Evolutionary conservation across 1,284 basidiomycete genomes (phyloP).

Genomic region (Ganoderma meredithae): DNA sequence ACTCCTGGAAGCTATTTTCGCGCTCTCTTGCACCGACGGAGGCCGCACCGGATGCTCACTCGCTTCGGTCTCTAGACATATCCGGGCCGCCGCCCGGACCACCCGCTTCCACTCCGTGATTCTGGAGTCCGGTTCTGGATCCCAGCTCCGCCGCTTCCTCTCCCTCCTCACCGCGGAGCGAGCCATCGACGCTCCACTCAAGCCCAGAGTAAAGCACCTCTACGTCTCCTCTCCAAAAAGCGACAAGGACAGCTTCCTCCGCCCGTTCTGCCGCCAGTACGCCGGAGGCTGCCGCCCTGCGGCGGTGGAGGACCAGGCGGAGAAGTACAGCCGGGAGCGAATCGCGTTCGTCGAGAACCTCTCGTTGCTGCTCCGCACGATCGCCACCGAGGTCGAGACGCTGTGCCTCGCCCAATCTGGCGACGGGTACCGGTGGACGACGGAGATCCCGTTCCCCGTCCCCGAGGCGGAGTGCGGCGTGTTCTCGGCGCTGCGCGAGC

Average conservation of each 20-base stretch:
- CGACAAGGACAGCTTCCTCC: slow-evolving; percentile 2
- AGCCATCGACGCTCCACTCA: background rate
- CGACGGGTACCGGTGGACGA: slow-evolving; percentile 9
- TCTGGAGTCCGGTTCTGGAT: background rate
- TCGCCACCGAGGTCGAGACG: slow-evolving; percentile 9
- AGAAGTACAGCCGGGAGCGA: slow-evolving; percentile 6
- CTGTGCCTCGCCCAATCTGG: slow-evolving; percentile 9
- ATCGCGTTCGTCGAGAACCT: slow-evolving; percentile 8
- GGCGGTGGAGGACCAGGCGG: background rate
- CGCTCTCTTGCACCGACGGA: slow-evolving; percentile 15
- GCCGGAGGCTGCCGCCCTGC: background rate
- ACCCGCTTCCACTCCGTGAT: slow-evolving; percentile 11
- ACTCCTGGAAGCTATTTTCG: slow-evolving; percentile 10
- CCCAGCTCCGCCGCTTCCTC: slow-evolving; percentile 5
- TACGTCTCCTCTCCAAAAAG: background rate
- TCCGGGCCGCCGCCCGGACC: slow-evolving; percentile 9
- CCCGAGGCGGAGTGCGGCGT: slow-evolving; percentile 8
- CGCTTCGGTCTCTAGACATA: slow-evolving; percentile 5
- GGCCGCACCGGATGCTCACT: slow-evolving; percentile 15
- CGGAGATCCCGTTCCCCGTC: background rate
- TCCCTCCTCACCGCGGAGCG: slow-evolving; percentile 2
- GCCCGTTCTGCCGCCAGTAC: background rate
- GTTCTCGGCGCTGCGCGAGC: slow-evolving; percentile 16
- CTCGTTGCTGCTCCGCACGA: slow-evolving; percentile 4
- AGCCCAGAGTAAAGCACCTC: slow-evolving; percentile 14